phyloP scores from a whole-genome alignment of 495 filamentous ascomycete genomes.

The Penicillium verhagenii region DNA sequence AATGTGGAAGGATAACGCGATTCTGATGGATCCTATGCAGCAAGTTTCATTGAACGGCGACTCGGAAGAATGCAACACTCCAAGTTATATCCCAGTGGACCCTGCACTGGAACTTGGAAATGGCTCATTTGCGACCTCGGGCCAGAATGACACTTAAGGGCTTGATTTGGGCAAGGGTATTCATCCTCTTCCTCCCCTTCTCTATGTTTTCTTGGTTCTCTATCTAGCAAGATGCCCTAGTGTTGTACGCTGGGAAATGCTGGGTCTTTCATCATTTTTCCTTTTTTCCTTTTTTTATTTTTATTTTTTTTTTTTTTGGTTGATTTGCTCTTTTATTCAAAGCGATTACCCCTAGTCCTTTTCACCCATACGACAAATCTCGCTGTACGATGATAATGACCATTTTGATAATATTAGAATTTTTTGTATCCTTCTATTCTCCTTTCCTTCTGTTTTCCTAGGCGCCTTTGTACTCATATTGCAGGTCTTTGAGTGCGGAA shows the following conservation, averaged over 20 bases:
- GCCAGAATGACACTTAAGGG: background rate
- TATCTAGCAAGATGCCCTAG: background rate
- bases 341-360: background rate
- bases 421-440: background rate
- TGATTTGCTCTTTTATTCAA: background rate
- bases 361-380: constrained; percentile 1
- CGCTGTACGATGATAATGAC: background rate
- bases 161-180: background rate
- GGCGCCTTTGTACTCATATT: constrained; percentile 54
- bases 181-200: too few relatives aligned
- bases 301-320: too few relatives aligned
- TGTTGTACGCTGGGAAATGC: background rate
- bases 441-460: constrained; percentile 17
- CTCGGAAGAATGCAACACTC: background rate
- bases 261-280: background rate
- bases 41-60: background rate
- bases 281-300: background rate
- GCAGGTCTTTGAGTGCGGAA: constrained; percentile 43
- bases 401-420: background rate
- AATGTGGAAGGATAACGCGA: background rate
- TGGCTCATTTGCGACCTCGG: background rate
- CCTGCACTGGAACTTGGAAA: background rate
- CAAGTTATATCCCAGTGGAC: background rate
- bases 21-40: background rate
- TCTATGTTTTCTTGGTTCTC: background rate